Percentiles rank a stretch among this genome's conserved stretches.
These are phyloP conservation scores for Podaxis carcinomalis DNA, from an alignment of 768 basidiomycete species.

Conservation along the genomic window DNA sequence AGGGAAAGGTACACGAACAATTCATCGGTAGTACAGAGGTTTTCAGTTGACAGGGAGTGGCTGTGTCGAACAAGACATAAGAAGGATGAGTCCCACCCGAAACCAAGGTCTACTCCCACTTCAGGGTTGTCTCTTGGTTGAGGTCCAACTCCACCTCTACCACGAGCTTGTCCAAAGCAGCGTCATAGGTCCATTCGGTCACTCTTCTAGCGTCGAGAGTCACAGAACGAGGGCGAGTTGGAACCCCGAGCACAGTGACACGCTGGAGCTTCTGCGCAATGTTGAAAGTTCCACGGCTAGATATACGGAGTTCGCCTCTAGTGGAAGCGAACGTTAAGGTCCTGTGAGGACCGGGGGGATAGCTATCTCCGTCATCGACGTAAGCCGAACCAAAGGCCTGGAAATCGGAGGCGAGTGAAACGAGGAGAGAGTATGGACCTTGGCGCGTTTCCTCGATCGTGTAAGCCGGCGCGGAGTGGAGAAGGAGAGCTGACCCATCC, in stretches of 20 bases:
- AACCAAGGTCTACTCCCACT: neutral
- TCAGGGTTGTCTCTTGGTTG: constrained; percentile 24
- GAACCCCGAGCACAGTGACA: constrained; percentile 57
- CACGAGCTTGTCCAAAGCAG: constrained; percentile 36
- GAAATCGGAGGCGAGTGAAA: constrained; percentile 45
- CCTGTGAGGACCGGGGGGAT: constrained; percentile 52
- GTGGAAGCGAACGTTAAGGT: constrained; percentile 40
- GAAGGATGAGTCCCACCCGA: neutral
- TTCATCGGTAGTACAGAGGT: neutral
- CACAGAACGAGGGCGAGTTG: constrained; percentile 34
- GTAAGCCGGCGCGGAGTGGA: constrained; percentile 60
- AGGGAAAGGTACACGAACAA: neutral
- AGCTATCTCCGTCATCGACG: constrained; percentile 66
- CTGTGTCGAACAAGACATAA: neutral
- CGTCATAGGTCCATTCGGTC: constrained; percentile 35
- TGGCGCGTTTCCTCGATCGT: constrained; percentile 63
- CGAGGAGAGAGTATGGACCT: constrained; percentile 58
- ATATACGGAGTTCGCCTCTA: constrained; percentile 31
- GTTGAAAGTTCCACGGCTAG: constrained; percentile 33
- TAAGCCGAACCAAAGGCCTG: constrained; percentile 57
- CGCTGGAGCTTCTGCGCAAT: constrained; percentile 44
- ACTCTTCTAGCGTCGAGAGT: constrained; percentile 31
- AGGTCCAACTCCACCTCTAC: constrained; percentile 36
- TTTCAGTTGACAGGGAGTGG: neutral
- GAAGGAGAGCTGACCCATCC: constrained; percentile 60